Conservation (phyloP, 345 rosid species). For the Bruguiera gymnorhiza region DNA sequence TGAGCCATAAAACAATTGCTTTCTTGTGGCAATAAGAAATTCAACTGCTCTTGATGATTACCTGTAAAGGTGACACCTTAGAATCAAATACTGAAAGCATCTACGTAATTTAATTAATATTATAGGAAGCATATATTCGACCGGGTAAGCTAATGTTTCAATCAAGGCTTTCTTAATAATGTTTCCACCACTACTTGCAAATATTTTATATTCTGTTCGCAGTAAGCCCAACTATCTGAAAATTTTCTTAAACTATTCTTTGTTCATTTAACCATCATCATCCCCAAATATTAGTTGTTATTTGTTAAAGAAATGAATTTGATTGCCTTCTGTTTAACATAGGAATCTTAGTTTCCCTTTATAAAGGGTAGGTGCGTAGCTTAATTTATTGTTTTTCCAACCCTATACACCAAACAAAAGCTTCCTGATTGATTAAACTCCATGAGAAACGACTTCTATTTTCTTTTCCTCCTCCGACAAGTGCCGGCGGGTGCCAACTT, state of each 20-base stretch:
- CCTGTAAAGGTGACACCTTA: conserved; percentile 23
- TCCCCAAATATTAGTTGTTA: background rate
- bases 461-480: no score
- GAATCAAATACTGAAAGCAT: conserved; percentile 4
- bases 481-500: no score
- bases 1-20: conserved; percentile 1
- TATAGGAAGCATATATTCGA: conserved; percentile 10
- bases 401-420: no score
- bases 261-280: background rate
- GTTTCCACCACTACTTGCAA: conserved; percentile 12
- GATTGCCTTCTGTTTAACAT: background rate
- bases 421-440: no score
- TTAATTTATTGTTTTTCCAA: no score
- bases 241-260: background rate
- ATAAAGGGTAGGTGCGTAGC: no score
- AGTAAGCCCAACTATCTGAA: background rate
- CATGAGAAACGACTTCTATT: no score
- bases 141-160: conserved; percentile 24
- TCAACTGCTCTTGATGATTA: conserved; percentile 23
- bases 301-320: background rate
- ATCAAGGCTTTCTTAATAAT: conserved; percentile 16
- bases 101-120: conserved; percentile 3
- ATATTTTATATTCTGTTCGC: conserved; percentile 4
- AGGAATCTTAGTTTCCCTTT: background rate
- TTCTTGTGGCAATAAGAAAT: conserved; percentile 23